These are phyloP conservation scores for Fusarium falciforme DNA, from an alignment of 2,329 filamentous ascomycete genomes.

Conservation along the genomic window DNA sequence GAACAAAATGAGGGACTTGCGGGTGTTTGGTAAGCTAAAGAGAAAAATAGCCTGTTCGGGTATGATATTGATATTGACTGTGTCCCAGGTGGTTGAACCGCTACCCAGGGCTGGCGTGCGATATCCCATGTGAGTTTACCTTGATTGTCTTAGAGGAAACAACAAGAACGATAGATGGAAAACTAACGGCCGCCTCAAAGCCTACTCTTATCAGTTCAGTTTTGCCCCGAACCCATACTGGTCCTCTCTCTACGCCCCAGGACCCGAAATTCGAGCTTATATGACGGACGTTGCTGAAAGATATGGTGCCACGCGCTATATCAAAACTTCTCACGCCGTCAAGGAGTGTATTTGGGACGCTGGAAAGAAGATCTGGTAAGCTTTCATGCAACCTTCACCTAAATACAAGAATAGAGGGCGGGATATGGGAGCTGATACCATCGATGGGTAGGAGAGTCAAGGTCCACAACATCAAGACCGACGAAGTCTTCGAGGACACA, in stretches of 20 bases:
- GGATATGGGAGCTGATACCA: neutral
- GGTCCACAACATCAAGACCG: neutral
- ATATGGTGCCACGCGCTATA: conserved; percentile 12
- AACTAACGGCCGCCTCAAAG: neutral
- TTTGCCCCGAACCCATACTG: conserved; percentile 20
- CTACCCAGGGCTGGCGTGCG: conserved; percentile 21
- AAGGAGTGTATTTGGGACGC: conserved; percentile 1
- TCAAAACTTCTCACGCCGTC: conserved; percentile 12
- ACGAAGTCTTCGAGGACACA: neutral
- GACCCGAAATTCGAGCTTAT: conserved; percentile 16
- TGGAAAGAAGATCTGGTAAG: conserved; percentile 7
- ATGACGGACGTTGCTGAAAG: conserved; percentile 18
- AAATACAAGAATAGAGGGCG: too few species aligned
- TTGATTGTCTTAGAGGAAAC: neutral
- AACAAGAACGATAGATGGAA: neutral
- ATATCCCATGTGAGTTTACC: conserved; percentile 18
- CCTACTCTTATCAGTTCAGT: conserved; percentile 17
- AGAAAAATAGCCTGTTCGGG: neutral
- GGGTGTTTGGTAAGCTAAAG: conserved; percentile 12
- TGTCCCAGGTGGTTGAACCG: conserved; percentile 19
- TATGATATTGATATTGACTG: neutral
- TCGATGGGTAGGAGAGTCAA: neutral
- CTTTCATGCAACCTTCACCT: neutral
- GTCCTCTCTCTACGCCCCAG: conserved; percentile 19
- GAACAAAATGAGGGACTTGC: conserved; percentile 10